Evolutionary conservation across 2,329 filamentous ascomycete genomes (phyloP).

Genomic region (Beauveria rudraprayagi): DNA sequence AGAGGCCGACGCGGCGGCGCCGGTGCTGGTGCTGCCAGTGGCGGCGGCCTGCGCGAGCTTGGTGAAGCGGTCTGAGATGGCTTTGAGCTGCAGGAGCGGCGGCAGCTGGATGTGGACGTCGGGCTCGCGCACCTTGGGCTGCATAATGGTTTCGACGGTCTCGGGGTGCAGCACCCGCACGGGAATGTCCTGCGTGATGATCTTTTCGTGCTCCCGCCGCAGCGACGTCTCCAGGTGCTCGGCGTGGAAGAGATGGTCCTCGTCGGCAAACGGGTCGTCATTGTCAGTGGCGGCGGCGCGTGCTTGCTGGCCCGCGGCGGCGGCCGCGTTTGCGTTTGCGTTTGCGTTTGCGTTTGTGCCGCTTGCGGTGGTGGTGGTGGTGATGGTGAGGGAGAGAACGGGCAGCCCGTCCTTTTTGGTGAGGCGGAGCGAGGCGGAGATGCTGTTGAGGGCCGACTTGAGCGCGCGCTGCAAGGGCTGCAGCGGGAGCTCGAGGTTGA

Average conservation of each 20-base stretch:
- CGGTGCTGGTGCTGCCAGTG: not conserved
- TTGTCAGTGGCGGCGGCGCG: slow-evolving; percentile 12
- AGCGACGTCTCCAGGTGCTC: slow-evolving; percentile 49
- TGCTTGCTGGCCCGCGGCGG: slow-evolving; percentile 19
- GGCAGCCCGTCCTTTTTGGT: slow-evolving; percentile 89
- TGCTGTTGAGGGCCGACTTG: slow-evolving; percentile 74
- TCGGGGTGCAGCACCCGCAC: slow-evolving; percentile 78
- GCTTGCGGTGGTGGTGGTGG: slow-evolving; percentile 56
- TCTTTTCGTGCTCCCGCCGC: slow-evolving; percentile 70
- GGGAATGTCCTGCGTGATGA: slow-evolving; percentile 94
- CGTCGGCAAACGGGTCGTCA: slow-evolving; percentile 33
- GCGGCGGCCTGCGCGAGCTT: slow-evolving; percentile 56
- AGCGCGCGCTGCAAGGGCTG: slow-evolving; percentile 82
- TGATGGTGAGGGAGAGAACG: slow-evolving; percentile 82
- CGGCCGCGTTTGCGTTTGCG: slow-evolving; percentile 24
- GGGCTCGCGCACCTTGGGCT: slow-evolving; percentile 81
- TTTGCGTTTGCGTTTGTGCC: slow-evolving; percentile 21
- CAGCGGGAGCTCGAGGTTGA: slow-evolving; percentile 95
- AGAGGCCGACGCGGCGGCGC: not conserved
- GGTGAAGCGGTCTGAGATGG: slow-evolving; percentile 91
- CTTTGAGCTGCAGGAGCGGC: slow-evolving; percentile 78
- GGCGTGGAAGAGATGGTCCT: slow-evolving; percentile 39
- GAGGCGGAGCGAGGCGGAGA: slow-evolving; percentile 75
- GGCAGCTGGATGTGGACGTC: slow-evolving; percentile 92
- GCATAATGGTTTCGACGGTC: slow-evolving; percentile 85